Base-by-base conservation (phyloP, 2,329 filamentous ascomycete species). In the Dissoconium aciculare region DNA sequence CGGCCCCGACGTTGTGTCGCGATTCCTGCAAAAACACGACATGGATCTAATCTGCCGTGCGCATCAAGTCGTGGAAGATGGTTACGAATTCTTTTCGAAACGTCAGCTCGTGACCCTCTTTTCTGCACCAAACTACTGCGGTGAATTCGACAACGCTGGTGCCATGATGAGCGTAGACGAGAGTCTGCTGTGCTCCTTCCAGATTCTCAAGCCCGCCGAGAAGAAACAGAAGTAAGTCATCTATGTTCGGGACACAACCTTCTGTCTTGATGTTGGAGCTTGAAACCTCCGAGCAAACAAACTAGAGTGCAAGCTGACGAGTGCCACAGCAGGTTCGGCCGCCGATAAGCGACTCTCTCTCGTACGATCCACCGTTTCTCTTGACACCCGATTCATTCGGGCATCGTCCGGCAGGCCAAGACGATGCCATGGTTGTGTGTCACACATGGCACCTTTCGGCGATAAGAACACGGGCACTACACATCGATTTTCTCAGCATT, bases 131-230 rank as follows among this genome's bases (percentile, higher is more conserved):
- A 98, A 98, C 66, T 98, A 98, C 68, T 98, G 87, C 52, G 87
- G 87, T 59, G 89, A 98, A 64, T 98, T 98, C 55, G 89, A 98
- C 68, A 98, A 98, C 54, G 87, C 87, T 31, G 89, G 89, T 56
- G 89, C 89, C 43, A 95, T 98, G 87, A 95, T 98, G 89, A 94
- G 85, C 55, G 89, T 98, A 23, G 89, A 95, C 56, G 89, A 95
- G 69, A 94, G 85, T 59, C 64, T 98, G 60, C 69, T 98, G 52
- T 98, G 89, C 69, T 94, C 85, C 41, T 98, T 98, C 78, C 89
- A 95, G 80, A 95, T 98, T 57, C 71, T 98, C 67, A 98, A 95
- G 69, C 89, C 89, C 54, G 89, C 89, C 61, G 89, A 98, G 74
- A 98, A 98, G 78, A 98, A 98, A 78, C 87, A 94, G 82, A 95